Percentiles rank a stretch among this genome's conserved stretches.
Conservation (phyloP, 768 basidiomycete genomes). For the Boletus edulis region DNA sequence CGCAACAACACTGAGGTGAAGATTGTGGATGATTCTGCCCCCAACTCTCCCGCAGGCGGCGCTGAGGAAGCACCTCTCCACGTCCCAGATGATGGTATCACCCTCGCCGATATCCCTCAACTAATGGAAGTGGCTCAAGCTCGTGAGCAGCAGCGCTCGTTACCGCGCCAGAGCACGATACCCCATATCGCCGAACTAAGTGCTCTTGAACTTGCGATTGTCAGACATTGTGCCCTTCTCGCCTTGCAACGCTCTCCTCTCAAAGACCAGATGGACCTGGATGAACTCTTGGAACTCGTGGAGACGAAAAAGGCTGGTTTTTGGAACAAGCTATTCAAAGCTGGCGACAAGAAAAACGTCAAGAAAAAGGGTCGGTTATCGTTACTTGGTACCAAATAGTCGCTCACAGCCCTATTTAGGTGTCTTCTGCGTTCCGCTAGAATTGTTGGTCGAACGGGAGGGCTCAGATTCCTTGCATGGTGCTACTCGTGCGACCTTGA, state of each 20-base stretch:
- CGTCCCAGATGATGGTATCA: constrained; percentile 76
- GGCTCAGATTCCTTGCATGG: constrained; percentile 95
- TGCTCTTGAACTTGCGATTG: constrained; percentile 81
- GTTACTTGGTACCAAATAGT: neutral
- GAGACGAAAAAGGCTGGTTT: constrained; percentile 92
- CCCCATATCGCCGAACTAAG: constrained; percentile 84
- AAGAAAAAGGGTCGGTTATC: constrained; percentile 77
- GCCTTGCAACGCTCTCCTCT: constrained; percentile 75
- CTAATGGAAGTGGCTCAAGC: constrained; percentile 91
- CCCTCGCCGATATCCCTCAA: constrained; percentile 92
- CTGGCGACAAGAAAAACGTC: constrained; percentile 83
- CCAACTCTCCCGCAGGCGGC: constrained; percentile 64
- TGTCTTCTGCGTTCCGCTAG: constrained; percentile 91
- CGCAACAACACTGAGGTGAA: constrained; percentile 84
- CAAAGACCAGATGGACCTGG: constrained; percentile 81
- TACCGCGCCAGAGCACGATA: constrained; percentile 73
- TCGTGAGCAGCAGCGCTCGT: constrained; percentile 80
- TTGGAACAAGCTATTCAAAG: constrained; percentile 96
- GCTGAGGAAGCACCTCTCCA: constrained; percentile 38
- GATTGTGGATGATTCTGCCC: constrained; percentile 81
- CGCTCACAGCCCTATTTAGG: constrained; percentile 44
- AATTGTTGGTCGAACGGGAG: constrained; percentile 89
- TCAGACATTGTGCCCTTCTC: constrained; percentile 89
- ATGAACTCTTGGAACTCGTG: constrained; percentile 90
- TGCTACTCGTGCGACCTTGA: constrained; percentile 76